Percentiles rank a stretch among this genome's conserved stretches.
Evolutionary conservation across 805 yeast genomes (phyloP).

Genomic region (Debaryomyces maramus): DNA sequence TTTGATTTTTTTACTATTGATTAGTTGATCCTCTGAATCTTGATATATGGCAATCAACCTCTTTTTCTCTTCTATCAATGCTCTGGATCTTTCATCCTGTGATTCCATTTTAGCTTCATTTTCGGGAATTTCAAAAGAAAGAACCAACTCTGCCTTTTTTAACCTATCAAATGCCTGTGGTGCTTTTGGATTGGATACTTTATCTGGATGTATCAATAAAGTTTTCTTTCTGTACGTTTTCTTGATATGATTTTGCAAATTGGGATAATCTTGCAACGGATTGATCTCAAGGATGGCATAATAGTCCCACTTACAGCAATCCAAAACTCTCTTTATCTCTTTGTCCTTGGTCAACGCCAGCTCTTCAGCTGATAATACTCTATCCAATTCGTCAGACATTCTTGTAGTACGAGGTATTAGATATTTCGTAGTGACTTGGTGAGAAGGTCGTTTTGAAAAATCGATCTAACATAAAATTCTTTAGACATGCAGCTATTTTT

Average conservation of each 20-base stretch:
- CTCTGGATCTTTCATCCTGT: conserved; percentile 6
- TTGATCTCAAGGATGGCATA: conserved; percentile 51
- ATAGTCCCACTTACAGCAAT: conserved; percentile 49
- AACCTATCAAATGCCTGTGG: conserved; percentile 62
- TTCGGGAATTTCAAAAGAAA: conserved; percentile 19
- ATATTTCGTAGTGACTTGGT: no score
- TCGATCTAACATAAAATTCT: no score
- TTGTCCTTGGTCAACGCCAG: conserved; percentile 38
- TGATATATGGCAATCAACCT: conserved; percentile 31
- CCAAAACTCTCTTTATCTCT: conserved; percentile 57
- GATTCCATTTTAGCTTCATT: conserved; percentile 9
- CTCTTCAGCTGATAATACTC: conserved; percentile 24
- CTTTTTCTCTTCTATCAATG: conserved; percentile 16
- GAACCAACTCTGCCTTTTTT: conserved; percentile 50
- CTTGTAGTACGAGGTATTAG: no score
- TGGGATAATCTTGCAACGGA: conserved; percentile 23
- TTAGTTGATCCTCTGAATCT: conserved; percentile 11
- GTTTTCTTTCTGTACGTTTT: conserved; percentile 58
- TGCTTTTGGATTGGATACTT: conserved; percentile 54
- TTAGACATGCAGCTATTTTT: no score
- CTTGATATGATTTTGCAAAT: conserved; percentile 44
- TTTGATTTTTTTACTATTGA: neutral
- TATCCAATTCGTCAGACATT: conserved; percentile 18
- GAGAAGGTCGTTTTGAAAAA: no score
- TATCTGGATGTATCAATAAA: conserved; percentile 69